phyloP scores from a whole-genome alignment of 495 filamentous ascomycete genomes.

The Penicillium angulare region DNA sequence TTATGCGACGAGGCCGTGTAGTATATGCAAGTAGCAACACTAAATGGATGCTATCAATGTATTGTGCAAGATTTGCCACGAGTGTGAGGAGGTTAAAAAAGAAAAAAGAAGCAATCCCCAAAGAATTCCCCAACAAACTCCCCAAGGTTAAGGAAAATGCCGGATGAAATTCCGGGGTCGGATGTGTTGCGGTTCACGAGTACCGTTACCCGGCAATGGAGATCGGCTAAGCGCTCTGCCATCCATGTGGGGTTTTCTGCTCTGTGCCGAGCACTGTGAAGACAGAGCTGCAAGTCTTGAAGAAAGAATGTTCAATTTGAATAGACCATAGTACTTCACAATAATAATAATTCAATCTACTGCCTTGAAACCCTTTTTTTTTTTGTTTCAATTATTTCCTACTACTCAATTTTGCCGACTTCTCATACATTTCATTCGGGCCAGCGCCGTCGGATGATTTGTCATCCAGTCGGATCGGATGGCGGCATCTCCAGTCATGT shows the following conservation, averaged over 20 bases:
- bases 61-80: not conserved
- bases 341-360: too few species aligned
- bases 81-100: not conserved
- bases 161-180: constrained; percentile 36
- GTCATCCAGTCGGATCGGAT: constrained; percentile 4
- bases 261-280: too few species aligned
- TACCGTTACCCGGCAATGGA: constrained; percentile 35
- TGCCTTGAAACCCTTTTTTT: too few species aligned
- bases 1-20: not conserved
- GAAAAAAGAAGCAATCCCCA: constrained; percentile 11
- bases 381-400: not conserved
- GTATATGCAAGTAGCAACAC: not conserved
- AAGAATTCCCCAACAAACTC: constrained; percentile 6
- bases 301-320: too few species aligned
- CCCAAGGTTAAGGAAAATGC: constrained; percentile 24
- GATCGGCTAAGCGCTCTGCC: constrained; percentile 48
- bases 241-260: constrained; percentile 24
- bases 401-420: not conserved
- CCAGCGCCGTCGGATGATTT: constrained; percentile 1
- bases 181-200: constrained; percentile 22
- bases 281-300: too few species aligned
- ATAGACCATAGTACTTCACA: too few species aligned
- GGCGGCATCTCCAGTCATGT: not conserved
- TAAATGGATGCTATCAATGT: not conserved
- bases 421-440: too few species aligned